These are phyloP conservation scores for Saccharum hybrid DNA, from an alignment of 202 grass and related monocot species.

Conservation along the genomic window DNA sequence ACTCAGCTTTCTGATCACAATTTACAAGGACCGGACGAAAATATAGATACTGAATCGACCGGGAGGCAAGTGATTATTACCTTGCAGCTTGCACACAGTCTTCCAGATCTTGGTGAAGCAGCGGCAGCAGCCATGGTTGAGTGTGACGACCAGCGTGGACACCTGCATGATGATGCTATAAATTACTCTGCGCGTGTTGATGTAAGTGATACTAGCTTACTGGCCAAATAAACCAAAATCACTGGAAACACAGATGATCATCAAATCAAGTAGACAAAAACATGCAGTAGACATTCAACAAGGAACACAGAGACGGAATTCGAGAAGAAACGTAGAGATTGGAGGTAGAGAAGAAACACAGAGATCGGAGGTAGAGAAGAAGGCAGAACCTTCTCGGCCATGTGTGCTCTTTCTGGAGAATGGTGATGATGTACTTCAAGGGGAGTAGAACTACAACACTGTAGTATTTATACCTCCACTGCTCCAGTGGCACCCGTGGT, in stretches of 20 bases:
- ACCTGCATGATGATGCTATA: not conserved
- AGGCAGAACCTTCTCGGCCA: not conserved
- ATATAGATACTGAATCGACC: not conserved
- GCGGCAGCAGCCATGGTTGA: not conserved
- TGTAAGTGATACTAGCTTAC: not conserved
- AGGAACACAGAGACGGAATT: not conserved
- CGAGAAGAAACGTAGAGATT: not conserved
- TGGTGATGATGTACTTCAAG: not conserved
- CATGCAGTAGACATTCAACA: not conserved
- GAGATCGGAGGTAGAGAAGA: not conserved
- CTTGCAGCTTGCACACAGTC: not conserved
- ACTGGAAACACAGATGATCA: not conserved
- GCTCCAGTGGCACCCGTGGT: not conserved
- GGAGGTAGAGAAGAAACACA: not conserved
- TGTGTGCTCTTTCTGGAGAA: not conserved
- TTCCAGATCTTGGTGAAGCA: not conserved
- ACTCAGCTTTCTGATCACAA: too few species aligned
- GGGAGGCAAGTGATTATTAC: not conserved
- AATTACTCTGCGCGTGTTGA: not conserved
- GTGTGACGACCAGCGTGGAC: not conserved
- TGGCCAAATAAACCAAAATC: not conserved
- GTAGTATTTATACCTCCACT: not conserved
- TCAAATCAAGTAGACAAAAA: not conserved
- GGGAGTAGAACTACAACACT: not conserved
- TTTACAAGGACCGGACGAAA: not conserved